Evolutionary conservation across 352 stramenopile genomes (phyloP).

Genomic region (Globisporangium nunn): DNA sequence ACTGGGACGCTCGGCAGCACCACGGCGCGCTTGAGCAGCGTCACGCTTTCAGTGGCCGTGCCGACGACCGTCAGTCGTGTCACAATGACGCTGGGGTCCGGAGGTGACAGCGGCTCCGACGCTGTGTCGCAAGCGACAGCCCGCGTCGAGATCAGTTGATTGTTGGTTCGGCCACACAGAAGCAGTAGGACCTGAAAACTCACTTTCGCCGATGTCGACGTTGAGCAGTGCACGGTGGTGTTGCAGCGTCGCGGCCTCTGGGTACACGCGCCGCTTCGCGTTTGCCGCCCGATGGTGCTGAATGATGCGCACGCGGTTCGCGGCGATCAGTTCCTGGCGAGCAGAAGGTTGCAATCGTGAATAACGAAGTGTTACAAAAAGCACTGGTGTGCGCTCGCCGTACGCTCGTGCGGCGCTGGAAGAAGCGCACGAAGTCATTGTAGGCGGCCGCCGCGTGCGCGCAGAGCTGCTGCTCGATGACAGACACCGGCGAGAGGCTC

Average conservation of each 20-base stretch:
- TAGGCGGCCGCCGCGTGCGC: slow-evolving; percentile 50
- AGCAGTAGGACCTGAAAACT: slow-evolving; percentile 2
- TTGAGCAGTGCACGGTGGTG: slow-evolving; percentile 38
- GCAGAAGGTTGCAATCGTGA: not conserved
- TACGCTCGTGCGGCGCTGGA: slow-evolving; percentile 55
- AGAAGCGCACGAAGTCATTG: slow-evolving; percentile 62
- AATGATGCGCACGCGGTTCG: slow-evolving; percentile 44
- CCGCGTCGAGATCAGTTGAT: not conserved
- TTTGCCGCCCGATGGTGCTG: slow-evolving; percentile 22
- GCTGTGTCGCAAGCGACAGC: slow-evolving; percentile 16
- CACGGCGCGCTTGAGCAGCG: slow-evolving; percentile 25
- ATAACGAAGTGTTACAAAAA: not conserved
- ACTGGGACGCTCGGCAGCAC: slow-evolving; percentile 43
- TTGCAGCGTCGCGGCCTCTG: slow-evolving; percentile 13
- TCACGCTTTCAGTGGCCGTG: slow-evolving; percentile 18
- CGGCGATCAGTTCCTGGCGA: slow-evolving; percentile 41
- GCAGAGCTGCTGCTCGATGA: slow-evolving; percentile 68
- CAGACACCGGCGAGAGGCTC: not conserved
- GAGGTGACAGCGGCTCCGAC: slow-evolving; percentile 27
- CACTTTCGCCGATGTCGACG: slow-evolving; percentile 39
- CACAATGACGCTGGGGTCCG: slow-evolving; percentile 16
- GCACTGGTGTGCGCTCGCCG: slow-evolving; percentile 4
- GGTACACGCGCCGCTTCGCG: slow-evolving; percentile 20
- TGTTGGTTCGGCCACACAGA: no score
- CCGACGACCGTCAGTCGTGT: slow-evolving; percentile 21